phyloP scores from a whole-genome alignment of 2,329 filamentous ascomycete species.

The Aspergillus niger region DNA sequence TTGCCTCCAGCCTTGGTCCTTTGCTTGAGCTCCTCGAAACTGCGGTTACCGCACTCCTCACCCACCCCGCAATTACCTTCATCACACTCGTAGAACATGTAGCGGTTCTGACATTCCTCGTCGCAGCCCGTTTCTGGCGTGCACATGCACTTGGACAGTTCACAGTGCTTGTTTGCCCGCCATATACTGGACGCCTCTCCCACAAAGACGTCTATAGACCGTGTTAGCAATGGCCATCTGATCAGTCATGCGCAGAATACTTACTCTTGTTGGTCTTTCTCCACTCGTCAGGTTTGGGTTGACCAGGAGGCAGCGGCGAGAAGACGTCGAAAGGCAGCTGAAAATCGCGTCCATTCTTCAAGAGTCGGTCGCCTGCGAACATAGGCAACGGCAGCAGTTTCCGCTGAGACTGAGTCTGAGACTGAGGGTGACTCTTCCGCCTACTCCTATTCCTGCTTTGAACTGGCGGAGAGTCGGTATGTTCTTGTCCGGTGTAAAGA shows the following conservation, averaged over 20 bases:
- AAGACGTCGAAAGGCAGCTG: conserved; percentile 89
- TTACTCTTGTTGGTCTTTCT: conserved; percentile 87
- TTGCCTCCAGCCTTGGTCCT: conserved; percentile 77
- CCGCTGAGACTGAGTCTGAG: conserved; percentile 30
- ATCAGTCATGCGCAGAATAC: conserved; percentile 33
- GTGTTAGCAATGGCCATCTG: conserved; percentile 31
- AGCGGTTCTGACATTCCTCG: conserved; percentile 88
- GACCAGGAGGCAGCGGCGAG: conserved; percentile 78
- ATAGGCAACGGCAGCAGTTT: conserved; percentile 72
- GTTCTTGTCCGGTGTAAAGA: conserved; percentile 80
- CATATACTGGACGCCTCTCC: conserved; percentile 78
- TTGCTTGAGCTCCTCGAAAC: conserved; percentile 76
- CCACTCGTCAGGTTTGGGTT: conserved; percentile 93
- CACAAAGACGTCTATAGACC: conserved; percentile 76
- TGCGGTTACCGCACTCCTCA: conserved; percentile 80
- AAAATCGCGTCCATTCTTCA: conserved; percentile 77
- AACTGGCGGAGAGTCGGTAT: conserved; percentile 49
- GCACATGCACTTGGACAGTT: conserved; percentile 79
- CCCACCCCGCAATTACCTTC: conserved; percentile 82
- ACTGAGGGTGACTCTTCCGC: conserved; percentile 32
- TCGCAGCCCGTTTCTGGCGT: conserved; percentile 76
- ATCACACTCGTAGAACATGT: conserved; percentile 98
- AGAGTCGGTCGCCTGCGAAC: conserved; percentile 70
- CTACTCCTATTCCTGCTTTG: conserved; percentile 50
- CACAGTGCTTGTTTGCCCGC: conserved; percentile 74